A percentile compares a stretch with the other conserved stretches of the same genome.
Evolutionary conservation across 2,329 filamentous ascomycete species (phyloP).

Genomic region (Penicillium brasilianum): DNA sequence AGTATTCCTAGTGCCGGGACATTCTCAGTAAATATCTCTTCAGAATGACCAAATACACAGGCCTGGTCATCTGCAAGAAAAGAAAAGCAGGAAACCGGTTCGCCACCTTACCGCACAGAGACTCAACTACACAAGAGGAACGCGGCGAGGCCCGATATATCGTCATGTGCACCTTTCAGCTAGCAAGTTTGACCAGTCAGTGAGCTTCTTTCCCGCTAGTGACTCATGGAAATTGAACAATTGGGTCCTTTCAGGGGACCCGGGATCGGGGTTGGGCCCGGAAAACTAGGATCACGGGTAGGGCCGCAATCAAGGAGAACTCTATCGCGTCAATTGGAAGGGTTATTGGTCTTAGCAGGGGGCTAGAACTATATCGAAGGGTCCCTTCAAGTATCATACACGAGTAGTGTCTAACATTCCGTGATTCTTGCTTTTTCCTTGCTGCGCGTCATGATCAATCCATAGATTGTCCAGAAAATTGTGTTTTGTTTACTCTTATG

Average conservation of each 20-base stretch:
- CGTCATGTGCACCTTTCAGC: slow-evolving; percentile 13
- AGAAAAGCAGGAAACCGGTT: slow-evolving; percentile 9
- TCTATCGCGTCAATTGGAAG: slow-evolving; percentile 7
- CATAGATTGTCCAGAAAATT: neutral
- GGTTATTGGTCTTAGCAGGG: neutral
- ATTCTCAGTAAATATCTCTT: neutral
- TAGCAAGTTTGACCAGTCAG: neutral
- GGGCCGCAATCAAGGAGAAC: slow-evolving; percentile 12
- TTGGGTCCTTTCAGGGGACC: neutral
- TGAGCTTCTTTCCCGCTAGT: slow-evolving; percentile 13
- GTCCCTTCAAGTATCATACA: neutral
- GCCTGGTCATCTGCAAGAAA: neutral
- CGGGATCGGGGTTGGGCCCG: slow-evolving; percentile 3
- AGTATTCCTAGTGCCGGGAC: neutral
- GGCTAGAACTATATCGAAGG: slow-evolving; percentile 14
- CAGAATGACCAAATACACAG: neutral
- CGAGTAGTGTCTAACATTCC: neutral
- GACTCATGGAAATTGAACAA: slow-evolving; percentile 5
- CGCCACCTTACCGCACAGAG: slow-evolving; percentile 6
- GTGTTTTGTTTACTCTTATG: neutral
- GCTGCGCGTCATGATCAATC: neutral
- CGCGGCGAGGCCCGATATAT: slow-evolving; percentile 18
- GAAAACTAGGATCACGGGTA: slow-evolving; percentile 16
- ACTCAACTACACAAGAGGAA: slow-evolving; percentile 7
- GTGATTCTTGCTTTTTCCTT: neutral